Evolutionary conservation across 2,329 filamentous ascomycete genomes (phyloP).

Genomic region (Grosmannia penicillata): DNA sequence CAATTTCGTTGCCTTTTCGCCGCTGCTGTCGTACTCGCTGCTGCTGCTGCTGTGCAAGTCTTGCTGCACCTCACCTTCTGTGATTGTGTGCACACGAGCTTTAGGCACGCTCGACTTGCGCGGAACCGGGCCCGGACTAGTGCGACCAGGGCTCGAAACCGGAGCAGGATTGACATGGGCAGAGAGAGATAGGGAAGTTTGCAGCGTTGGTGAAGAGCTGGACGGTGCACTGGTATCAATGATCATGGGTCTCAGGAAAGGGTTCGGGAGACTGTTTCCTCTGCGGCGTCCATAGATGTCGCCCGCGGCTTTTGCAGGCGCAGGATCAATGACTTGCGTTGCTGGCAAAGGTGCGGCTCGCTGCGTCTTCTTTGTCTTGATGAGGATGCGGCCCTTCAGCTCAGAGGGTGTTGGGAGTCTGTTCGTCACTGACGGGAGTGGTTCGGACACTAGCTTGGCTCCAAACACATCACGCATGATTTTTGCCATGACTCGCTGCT

Average conservation of each 20-base stretch:
- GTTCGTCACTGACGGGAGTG: constrained; percentile 51
- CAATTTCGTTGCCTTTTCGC: constrained; percentile 41
- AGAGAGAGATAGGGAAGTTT: constrained; percentile 12
- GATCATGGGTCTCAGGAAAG: constrained; percentile 48
- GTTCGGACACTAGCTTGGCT: constrained; percentile 60
- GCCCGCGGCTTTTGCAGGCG: constrained; percentile 10
- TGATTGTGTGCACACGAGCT: constrained; percentile 42
- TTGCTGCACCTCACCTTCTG: constrained; percentile 35
- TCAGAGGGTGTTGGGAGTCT: constrained; percentile 75
- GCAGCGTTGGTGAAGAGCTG: constrained; percentile 1
- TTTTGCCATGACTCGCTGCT: constrained; percentile 78
- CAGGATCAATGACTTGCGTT: constrained; percentile 7
- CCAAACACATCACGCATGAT: constrained; percentile 80
- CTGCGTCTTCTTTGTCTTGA: constrained; percentile 84
- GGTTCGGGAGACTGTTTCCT: constrained; percentile 64
- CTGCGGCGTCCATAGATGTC: constrained; percentile 30
- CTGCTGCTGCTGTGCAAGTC: constrained; percentile 42
- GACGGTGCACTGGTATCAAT: constrained; percentile 26
- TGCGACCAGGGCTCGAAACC: constrained; percentile 27
- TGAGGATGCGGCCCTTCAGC: constrained; percentile 66
- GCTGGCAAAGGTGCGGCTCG: constrained; percentile 14
- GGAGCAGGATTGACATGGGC: constrained; percentile 37
- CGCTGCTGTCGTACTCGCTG: constrained; percentile 63
- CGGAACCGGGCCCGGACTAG: constrained; percentile 29
- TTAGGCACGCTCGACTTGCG: constrained; percentile 33